Base-by-base conservation (phyloP, 345 rosid species). In the Pugionium cornutum region DNA sequence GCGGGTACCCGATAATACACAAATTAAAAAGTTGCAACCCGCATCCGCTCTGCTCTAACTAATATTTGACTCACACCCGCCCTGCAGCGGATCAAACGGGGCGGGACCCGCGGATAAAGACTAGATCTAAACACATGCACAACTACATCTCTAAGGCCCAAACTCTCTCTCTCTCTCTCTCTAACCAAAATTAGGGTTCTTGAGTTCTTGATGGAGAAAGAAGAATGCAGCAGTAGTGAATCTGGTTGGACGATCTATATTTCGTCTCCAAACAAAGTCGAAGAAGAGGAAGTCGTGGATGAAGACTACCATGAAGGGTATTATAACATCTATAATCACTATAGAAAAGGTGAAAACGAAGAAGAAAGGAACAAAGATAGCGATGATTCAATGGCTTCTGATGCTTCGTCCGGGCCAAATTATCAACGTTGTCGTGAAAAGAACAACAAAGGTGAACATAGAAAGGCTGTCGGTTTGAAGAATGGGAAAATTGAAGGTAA, bases 211-310 rank as follows among this genome's bases (percentile, higher is more conserved):
- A 48, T 62, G 52, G 46, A 74, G 40, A 42, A 62, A 28, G 91
- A 85, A 83, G 91, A 76, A 63, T 83, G 88, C 35, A 83, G 84
- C 83, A 85, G 88, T 80, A 85, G 80, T 65, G 91, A 85, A 74
- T 85, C 91, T 2, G 91, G 91, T 4, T 85, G 88, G 91, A 85
- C 91, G 53, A 78, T 56, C 37, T 85, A 85, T 77, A 66, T 83
- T 28, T 80, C 64, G 59, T 81, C 84, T 28, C 83, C 88, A 30
- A 75, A 59, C 84, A 59, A 75, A 55, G 84, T 81, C 75, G 86
- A 85, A 50, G 77, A 55, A 1, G 64, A 51, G 3, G 74, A 77
- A 6, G 61, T 60, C 7, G 57, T 60, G 0, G 72, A 72, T 63
- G 72, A 29, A 7, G 66, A 55, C 33, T 70, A 50, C 28, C 68